Evolutionary conservation across 768 basidiomycete species (phyloP), one percentile per base, ranked within the genome.

Genomic region (Boletus rufocinnamomeus): DNA sequence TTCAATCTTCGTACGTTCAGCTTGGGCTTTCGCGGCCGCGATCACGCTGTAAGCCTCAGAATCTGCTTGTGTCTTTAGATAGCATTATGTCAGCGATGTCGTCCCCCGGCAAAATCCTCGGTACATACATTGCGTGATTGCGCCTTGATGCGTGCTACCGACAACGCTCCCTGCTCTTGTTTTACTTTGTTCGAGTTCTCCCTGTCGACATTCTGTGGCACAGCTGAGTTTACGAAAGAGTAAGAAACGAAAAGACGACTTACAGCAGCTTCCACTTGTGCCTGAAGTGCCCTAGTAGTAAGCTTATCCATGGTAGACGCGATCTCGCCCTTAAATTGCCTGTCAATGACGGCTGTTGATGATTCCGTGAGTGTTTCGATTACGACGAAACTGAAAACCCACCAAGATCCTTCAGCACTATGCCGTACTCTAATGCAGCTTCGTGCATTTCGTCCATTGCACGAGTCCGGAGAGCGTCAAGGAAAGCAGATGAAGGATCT

Each of bases 121-220:
- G 14, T 19, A 70, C 76, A 48, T 61, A 82, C 81, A 56, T 80
- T 80, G 45, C 79, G 82, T 6, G 83, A 61, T 69, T 89, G 80
- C 2, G 88, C 89, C 66, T 86, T 89, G 76, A 93, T 90, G 45
- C 82, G 83, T 19, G 90, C 86, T 13, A 93, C 91, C 11, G 86
- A 76, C 50, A 93, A 80, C 17, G 86, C 79, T 63, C 91, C 91
- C 72, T 93, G 85, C 70, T 93, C 88, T 65, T 89, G 87, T 74
- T 92, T 93, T 66, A 92, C 86, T 70, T 88, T 87, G 75, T 93
- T 93, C 74, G 86, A 88, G 68, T 93, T 93, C 73, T 93, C 91
- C 55, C 91, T 77, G 72, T 92, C 89, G 52, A 92, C 90, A 60
- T 93, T 92, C 87, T 89, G 62, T 28, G 47, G 40, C 28, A 53